Conservation (phyloP, 2,329 filamentous ascomycete species). For the Elsinoe perseae region DNA sequence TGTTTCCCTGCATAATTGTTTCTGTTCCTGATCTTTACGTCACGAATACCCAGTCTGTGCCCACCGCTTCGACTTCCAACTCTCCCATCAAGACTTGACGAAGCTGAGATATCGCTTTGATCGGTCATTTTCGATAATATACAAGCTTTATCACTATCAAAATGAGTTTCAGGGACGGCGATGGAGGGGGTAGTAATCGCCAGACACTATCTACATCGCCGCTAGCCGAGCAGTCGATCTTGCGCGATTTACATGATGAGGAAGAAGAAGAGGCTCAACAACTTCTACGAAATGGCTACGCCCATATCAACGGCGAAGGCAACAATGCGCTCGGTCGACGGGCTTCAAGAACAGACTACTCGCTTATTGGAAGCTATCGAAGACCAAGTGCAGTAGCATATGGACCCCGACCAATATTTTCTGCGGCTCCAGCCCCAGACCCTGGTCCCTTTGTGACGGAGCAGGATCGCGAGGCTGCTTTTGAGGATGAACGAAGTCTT, state of each 20-base stretch:
- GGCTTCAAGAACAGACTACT: slow-evolving; percentile 28
- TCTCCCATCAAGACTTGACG: neutral
- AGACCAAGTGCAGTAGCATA: slow-evolving; percentile 70
- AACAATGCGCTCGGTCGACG: slow-evolving; percentile 19
- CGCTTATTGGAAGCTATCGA: slow-evolving; percentile 60
- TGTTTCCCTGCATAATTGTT: slow-evolving; percentile 5
- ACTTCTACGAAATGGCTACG: neutral
- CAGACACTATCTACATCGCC: slow-evolving; percentile 17
- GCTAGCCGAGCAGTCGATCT: slow-evolving; percentile 29
- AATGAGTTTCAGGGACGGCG: neutral
- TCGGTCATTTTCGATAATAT: slow-evolving; percentile 3
- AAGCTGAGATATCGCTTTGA: neutral
- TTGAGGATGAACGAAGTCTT: slow-evolving; percentile 51
- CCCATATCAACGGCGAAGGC: slow-evolving; percentile 9
- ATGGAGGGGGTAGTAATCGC: neutral
- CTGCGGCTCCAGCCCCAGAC: slow-evolving; percentile 50
- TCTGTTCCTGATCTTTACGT: slow-evolving; percentile 14
- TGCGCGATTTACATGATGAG: slow-evolving; percentile 26
- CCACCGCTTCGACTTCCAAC: slow-evolving; percentile 5
- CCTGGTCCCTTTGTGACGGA: slow-evolving; percentile 42
- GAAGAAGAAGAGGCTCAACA: slow-evolving; percentile 21
- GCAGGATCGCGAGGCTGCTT: slow-evolving; percentile 46
- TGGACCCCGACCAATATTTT: slow-evolving; percentile 60
- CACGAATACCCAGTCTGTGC: neutral
- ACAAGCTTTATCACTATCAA: slow-evolving; percentile 1